Evolutionary conservation across 2,329 filamentous ascomycete species (phyloP).

Genomic region (Fusarium pseudocircinatum): DNA sequence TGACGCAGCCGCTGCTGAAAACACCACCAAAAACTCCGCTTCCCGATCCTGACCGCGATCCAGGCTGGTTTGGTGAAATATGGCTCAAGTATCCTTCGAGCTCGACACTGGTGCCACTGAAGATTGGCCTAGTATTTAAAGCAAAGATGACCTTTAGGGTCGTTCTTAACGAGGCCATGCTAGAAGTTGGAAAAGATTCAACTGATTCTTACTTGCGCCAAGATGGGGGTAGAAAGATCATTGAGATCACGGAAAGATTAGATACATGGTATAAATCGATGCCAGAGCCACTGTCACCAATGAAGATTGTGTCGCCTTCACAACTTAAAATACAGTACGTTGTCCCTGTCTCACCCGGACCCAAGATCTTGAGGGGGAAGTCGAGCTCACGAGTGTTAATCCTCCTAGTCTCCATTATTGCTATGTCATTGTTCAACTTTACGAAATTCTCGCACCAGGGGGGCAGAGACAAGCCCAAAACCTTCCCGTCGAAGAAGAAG

Average conservation of each 20-base stretch:
- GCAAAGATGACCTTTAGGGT: background rate
- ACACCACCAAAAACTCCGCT: background rate
- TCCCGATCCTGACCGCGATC: background rate
- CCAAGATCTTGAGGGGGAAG: background rate
- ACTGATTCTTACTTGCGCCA: background rate
- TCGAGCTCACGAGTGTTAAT: too few species aligned
- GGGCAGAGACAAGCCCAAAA: background rate
- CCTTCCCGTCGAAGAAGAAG: accelerated
- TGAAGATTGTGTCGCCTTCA: background rate
- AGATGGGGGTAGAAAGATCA: background rate
- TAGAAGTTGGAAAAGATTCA: background rate
- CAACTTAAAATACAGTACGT: slow-evolving; percentile 18
- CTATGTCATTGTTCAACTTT: background rate
- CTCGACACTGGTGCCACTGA: background rate
- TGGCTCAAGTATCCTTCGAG: slow-evolving; percentile 16
- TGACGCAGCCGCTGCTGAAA: background rate
- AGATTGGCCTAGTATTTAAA: background rate
- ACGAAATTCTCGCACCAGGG: background rate
- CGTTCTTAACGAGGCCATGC: background rate
- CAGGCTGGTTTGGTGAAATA: slow-evolving; percentile 6
- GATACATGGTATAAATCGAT: background rate
- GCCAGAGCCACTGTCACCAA: background rate
- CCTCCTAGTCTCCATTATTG: background rate
- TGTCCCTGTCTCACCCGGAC: accelerated
- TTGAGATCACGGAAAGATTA: accelerated